Base-by-base conservation (phyloP, 805 yeast species). In the Candida methanosorbosa region DNA sequence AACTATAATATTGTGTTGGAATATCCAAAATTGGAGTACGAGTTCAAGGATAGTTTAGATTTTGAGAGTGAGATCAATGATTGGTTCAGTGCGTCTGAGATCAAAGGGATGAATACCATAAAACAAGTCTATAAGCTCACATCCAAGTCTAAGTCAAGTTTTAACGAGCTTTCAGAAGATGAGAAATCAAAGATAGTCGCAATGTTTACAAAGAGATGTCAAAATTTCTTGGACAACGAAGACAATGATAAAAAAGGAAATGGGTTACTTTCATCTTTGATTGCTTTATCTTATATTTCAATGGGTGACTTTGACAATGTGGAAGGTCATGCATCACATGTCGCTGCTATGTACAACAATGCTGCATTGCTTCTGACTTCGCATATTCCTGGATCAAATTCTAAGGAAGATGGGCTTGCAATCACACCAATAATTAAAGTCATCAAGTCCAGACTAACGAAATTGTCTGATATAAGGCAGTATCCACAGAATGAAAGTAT, bases 1-100 rank as follows among this genome's bases (percentile, higher is more conserved):
- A 56, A 57, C 36, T 50, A 40, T 34, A 55, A 57, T 35, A 48
- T 59, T 21, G 50, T 59, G 8, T 33, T 59, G 16, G 61, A 55
- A 32, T 51, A 51, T 35, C 74, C 78, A 0, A 61, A 59, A 19
- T 49, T 76, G 5, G 54, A 63, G 5, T 78, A 70, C 55, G 48
- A 55, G 4, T 63, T 60, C 38, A 31, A 49, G 4, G 74, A 70
- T 33, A 45, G 49, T 1, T 56, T 60, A 11, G 38, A 48, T 2
- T 49, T 72, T 14, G 38, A 40, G 12, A 50, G 52, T 1, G 81
- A 76, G 41, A 33, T 57, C 13, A 50, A 52, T 32, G 66, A 63
- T 31, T 63, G 68, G 68, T 63, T 63, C 34, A 46, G 51, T 18
- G 40, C 29, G 28, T 43, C 41, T 19, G 66, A 63, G 33, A 37